These are phyloP conservation scores for Paraphoma sp. DNA, from an alignment of 2,329 filamentous ascomycete species.

Conservation along the genomic window DNA sequence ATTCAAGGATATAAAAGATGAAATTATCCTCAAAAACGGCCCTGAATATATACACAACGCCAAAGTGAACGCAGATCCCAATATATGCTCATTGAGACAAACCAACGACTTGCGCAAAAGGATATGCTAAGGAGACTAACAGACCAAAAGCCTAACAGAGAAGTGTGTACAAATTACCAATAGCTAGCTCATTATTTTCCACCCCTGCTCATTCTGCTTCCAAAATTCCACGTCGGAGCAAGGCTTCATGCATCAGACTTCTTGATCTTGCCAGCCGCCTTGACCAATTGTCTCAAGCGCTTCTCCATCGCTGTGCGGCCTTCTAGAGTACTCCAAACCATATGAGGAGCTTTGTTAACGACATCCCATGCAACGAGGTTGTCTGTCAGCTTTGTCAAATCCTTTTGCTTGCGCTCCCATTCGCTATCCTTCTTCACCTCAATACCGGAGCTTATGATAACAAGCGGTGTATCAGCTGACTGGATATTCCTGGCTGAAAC, in stretches of 20 bases:
- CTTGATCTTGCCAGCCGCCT: slow-evolving; percentile 31
- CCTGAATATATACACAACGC: background rate
- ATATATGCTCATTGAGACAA: background rate
- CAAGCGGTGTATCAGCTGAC: slow-evolving; percentile 74
- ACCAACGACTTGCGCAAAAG: background rate
- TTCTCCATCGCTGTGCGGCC: slow-evolving; percentile 80
- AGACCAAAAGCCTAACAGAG: background rate
- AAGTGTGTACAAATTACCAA: background rate
- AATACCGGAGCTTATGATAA: slow-evolving; percentile 81
- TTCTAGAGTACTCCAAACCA: slow-evolving; percentile 80
- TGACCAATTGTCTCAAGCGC: slow-evolving; percentile 73
- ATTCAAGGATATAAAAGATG: too few relatives aligned
- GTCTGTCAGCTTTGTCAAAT: slow-evolving; percentile 79
- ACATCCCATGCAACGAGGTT: slow-evolving; percentile 86
- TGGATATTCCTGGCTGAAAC: slow-evolving; percentile 81
- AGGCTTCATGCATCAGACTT: background rate
- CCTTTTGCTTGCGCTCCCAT: slow-evolving; percentile 87
- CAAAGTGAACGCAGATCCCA: background rate
- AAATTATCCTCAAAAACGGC: too few relatives aligned
- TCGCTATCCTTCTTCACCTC: slow-evolving; percentile 69
- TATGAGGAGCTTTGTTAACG: slow-evolving; percentile 81
- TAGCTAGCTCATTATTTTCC: too few relatives aligned
- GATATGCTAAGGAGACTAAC: slow-evolving; percentile 3
- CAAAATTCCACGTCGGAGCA: too few relatives aligned
- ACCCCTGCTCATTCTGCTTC: too few relatives aligned